A percentile compares a stretch with the other conserved stretches of the same genome.
Evolutionary conservation across 192 early-diverging fungal species (phyloP).

Genomic region (Coemansia sp.): DNA sequence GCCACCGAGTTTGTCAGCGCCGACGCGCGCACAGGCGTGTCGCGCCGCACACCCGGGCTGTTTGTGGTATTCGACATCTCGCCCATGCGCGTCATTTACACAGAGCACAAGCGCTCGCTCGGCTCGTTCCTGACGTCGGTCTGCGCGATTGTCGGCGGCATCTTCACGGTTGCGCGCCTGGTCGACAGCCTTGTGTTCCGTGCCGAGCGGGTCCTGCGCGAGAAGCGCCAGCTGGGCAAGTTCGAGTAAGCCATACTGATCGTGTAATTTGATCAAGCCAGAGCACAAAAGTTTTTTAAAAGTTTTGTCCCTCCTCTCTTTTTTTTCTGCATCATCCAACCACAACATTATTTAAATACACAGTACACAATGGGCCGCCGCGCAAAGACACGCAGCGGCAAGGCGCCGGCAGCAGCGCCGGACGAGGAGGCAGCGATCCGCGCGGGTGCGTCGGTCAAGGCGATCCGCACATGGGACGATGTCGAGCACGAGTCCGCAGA

Average conservation of each 20-base stretch:
- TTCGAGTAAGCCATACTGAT: too few species aligned
- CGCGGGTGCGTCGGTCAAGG: constrained; percentile 54
- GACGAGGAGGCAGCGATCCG: constrained; percentile 38
- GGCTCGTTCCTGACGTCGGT: constrained; percentile 85
- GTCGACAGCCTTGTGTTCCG: constrained; percentile 85
- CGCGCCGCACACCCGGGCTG: constrained; percentile 59
- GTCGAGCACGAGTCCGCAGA: constrained; percentile 76
- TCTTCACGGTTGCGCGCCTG: constrained; percentile 93
- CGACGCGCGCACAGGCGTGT: background rate
- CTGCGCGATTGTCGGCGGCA: constrained; percentile 91
- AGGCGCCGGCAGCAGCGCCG: background rate
- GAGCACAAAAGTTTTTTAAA: background rate
- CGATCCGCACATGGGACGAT: constrained; percentile 69
- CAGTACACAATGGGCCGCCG: constrained; percentile 25
- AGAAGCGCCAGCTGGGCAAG: constrained; percentile 84
- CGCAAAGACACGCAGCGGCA: constrained; percentile 27
- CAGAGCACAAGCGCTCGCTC: constrained; percentile 77
- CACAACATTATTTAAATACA: background rate
- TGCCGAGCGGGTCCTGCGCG: constrained; percentile 73
- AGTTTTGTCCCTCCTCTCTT: background rate
- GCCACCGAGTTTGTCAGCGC: constrained; percentile 74
- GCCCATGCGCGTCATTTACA: constrained; percentile 90
- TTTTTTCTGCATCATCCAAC: background rate
- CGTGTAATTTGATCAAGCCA: constrained; percentile 14
- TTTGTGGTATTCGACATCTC: constrained; percentile 96